phyloP scores from a whole-genome alignment of 129 eudicot genomes.

The Silybum marianum region DNA sequence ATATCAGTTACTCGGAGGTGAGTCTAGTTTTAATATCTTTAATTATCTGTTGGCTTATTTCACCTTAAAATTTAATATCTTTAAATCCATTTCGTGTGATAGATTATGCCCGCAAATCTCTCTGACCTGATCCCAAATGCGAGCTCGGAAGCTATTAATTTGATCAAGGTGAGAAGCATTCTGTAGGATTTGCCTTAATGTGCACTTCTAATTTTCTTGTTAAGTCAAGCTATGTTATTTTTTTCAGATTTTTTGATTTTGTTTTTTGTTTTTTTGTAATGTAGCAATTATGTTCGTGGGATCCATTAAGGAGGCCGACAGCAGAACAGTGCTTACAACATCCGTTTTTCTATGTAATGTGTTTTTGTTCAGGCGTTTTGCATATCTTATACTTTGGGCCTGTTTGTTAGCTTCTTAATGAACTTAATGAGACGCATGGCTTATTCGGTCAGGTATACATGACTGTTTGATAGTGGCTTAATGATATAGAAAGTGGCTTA shows the following conservation, averaged over 20 bases:
- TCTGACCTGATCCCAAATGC: slow-evolving; percentile 82
- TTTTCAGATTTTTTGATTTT: slow-evolving; percentile 3
- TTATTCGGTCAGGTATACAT: too few relatives aligned
- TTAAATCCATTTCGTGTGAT: slow-evolving; percentile 23
- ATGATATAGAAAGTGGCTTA: too few relatives aligned
- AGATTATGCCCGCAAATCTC: slow-evolving; percentile 75
- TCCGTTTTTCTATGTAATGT: slow-evolving; percentile 85
- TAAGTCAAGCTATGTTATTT: slow-evolving; percentile 10
- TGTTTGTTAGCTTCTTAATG: too few relatives aligned
- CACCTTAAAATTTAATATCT: too few relatives aligned
- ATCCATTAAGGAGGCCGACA: slow-evolving; percentile 86
- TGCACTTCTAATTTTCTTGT: slow-evolving; percentile 9
- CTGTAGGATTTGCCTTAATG: too few relatives aligned
- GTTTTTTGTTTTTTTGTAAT: slow-evolving; percentile 8
- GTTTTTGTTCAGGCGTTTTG: slow-evolving; percentile 14
- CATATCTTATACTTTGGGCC: background rate
- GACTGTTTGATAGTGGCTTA: too few relatives aligned
- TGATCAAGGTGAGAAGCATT: slow-evolving; percentile 62
- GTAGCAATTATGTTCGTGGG: slow-evolving; percentile 94
- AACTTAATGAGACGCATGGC: too few relatives aligned
- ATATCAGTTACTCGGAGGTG: slow-evolving; percentile 59
- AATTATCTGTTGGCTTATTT: background rate
- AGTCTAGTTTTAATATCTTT: slow-evolving; percentile 24
- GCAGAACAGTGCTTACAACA: slow-evolving; percentile 88
- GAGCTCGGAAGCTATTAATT: slow-evolving; percentile 80